phyloP scores from a whole-genome alignment of 2,329 filamentous ascomycete species.

The Verticillium alfalfae region DNA sequence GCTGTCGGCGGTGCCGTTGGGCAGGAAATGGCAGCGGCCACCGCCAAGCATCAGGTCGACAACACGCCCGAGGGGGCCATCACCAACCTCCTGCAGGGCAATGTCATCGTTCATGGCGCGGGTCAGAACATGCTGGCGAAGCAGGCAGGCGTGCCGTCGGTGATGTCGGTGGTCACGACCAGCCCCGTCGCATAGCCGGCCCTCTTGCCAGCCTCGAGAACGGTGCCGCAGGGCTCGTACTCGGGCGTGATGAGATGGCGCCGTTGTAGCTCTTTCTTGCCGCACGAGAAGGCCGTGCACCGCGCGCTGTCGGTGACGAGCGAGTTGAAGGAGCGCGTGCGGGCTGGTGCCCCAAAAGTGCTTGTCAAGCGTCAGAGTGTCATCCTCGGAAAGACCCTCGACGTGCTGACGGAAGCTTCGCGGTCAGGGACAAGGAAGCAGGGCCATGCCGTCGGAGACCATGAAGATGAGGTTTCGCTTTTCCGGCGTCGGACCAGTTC shows the following conservation, averaged over 20 bases:
- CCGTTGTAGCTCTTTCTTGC: conserved; percentile 95
- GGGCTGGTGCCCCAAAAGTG: conserved; percentile 85
- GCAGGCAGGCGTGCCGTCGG: conserved; percentile 92
- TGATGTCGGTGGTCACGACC: conserved; percentile 91
- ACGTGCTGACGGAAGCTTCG: conserved; percentile 78
- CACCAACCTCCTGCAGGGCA: conserved; percentile 84
- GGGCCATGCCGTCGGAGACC: conserved; percentile 98
- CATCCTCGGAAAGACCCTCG: conserved; percentile 64
- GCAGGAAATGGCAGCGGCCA: conserved; percentile 86
- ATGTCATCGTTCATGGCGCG: conserved; percentile 84
- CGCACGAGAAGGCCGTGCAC: conserved; percentile 96
- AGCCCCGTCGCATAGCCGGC: conserved; percentile 89
- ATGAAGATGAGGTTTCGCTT: conserved; percentile 98
- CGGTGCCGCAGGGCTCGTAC: conserved; percentile 82
- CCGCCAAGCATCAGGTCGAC: conserved; percentile 93
- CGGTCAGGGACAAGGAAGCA: conserved; percentile 81
- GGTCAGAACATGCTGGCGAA: conserved; percentile 80
- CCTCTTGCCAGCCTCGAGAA: conserved; percentile 86
- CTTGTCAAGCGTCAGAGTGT: conserved; percentile 75
- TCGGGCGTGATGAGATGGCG: conserved; percentile 84
- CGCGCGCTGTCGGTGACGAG: conserved; percentile 96
- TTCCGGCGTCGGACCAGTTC: conserved; percentile 17
- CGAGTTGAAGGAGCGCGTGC: conserved; percentile 78
- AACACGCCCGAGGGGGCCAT: conserved; percentile 77
- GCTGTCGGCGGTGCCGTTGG: conserved; percentile 73